phyloP scores from a whole-genome alignment of 768 basidiomycete species.

The Hydnum rufescens region DNA sequence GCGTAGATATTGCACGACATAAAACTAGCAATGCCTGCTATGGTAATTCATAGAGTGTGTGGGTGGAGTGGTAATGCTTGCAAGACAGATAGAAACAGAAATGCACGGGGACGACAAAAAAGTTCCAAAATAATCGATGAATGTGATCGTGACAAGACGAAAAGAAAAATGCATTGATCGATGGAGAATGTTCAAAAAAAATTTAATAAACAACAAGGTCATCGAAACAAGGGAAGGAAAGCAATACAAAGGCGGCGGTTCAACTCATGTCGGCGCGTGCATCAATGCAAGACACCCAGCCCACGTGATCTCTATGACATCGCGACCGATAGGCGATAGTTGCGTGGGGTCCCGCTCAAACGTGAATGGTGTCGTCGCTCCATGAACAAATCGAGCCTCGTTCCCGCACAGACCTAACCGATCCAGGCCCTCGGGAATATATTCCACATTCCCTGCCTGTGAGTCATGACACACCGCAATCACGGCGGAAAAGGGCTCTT shows the following conservation, averaged over 20 bases:
- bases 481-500: slow-evolving; percentile 27
- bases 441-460: slow-evolving; percentile 32
- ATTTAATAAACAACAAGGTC: background rate
- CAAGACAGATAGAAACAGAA: no score
- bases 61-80: no score
- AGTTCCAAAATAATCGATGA: no score
- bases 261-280: background rate
- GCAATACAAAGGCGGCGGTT: background rate
- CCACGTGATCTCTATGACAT: slow-evolving; percentile 36
- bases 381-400: slow-evolving; percentile 16
- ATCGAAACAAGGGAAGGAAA: background rate
- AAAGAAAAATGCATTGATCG: background rate
- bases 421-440: slow-evolving; percentile 58
- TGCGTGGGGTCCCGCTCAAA: background rate
- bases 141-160: background rate
- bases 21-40: no score
- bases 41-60: no score
- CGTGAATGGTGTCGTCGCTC: slow-evolving; percentile 25
- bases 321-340: slow-evolving; percentile 23
- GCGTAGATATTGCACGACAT: no score
- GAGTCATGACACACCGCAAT: slow-evolving; percentile 22
- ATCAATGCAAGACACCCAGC: slow-evolving; percentile 30
- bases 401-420: slow-evolving; percentile 46
- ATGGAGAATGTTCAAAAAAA: background rate
- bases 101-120: no score